Base-by-base conservation (phyloP, 495 filamentous ascomycete species). In the Talaromyces trachyspermus region DNA sequence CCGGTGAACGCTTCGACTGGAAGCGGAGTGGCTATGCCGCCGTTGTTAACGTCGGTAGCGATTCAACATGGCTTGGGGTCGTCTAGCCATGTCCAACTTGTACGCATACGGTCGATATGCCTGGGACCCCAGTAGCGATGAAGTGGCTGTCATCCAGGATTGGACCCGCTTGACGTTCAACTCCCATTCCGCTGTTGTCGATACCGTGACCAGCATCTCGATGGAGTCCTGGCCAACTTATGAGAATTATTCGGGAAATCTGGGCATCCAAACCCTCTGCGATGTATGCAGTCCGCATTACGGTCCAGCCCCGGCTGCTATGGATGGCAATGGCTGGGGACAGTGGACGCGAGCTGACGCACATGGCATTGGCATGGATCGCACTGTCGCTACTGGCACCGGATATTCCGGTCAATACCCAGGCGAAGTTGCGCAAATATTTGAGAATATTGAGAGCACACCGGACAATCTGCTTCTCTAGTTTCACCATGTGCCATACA, bases 401-500 rank as follows among this genome's bases (percentile, higher is more conserved):
- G 77, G 79, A 3, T 77, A 66, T 51, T 64, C 81, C 0, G 79
- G 81, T 7, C 81, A 85, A 48, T 88, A 88, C 56, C 79, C 84
- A 2, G 51, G 62, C 3, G 79, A 83, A 40, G 55, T 88, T 2
- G 74, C 76, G 0, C 48, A 55, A 0, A 59, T 61, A 58, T 86
- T 69, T 50, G 84, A 88, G 41, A 66, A 72, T 33, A 65, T 80
- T 30, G 71, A 76, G 4, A 80, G 76, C 0, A 86, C 84, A 2
- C 83, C 84, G 0, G 84, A 88, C 46, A 65, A 88, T 35, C 66
- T 88, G 5, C 56, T 86, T 0, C 64, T 88, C 5, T 88, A 83
- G 84, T 88, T 88, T 65, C 84, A 88, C 56, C 84, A 88, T 56
- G 82, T 88, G 0, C 69, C 71, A 15, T 88, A 84, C 52, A 86